These are phyloP conservation scores for Pestalotiopsis sp. DNA, from an alignment of 2,329 filamentous ascomycete genomes.

Conservation along the genomic window DNA sequence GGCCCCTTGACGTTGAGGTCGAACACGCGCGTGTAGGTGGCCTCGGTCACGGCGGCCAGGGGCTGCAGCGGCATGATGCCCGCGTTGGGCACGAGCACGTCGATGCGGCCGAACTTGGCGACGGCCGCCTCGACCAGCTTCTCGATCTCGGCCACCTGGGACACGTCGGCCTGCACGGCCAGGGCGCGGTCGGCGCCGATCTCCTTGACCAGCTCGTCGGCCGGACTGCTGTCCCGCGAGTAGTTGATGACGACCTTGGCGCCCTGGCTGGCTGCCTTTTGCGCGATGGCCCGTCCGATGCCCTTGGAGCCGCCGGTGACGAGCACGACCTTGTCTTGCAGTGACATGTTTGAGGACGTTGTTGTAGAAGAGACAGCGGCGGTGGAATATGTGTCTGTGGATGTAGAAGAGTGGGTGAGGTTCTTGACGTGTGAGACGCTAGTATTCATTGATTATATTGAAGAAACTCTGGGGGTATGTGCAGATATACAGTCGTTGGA, in stretches of 20 bases:
- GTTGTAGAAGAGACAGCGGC: background rate
- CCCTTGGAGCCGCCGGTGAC: constrained; percentile 60
- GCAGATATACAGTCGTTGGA: background rate
- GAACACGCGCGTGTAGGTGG: constrained; percentile 50
- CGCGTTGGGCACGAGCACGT: constrained; percentile 60
- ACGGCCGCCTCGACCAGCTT: constrained; percentile 51
- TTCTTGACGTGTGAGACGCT: background rate
- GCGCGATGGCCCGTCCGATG: constrained; percentile 60
- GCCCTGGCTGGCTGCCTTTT: constrained; percentile 57
- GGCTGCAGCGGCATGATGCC: constrained; percentile 52
- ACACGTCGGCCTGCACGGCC: constrained; percentile 58
- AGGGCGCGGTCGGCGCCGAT: constrained; percentile 51
- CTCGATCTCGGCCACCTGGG: constrained; percentile 45
- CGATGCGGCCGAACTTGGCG: constrained; percentile 54
- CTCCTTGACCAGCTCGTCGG: constrained; percentile 47
- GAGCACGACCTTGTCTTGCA: constrained; percentile 45
- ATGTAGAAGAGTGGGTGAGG: background rate
- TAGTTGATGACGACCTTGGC: constrained; percentile 64
- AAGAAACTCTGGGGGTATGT: background rate
- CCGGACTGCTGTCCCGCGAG: constrained; percentile 43
- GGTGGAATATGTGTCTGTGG: background rate
- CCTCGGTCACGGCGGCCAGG: constrained; percentile 50
- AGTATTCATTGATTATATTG: background rate
- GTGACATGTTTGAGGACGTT: constrained; percentile 24
- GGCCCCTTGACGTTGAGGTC: constrained; percentile 59